Percentiles rank a stretch among this genome's conserved stretches.
Evolutionary conservation across 148 eudicot genomes (phyloP).

Genomic region (Arctostaphylos glauca): DNA sequence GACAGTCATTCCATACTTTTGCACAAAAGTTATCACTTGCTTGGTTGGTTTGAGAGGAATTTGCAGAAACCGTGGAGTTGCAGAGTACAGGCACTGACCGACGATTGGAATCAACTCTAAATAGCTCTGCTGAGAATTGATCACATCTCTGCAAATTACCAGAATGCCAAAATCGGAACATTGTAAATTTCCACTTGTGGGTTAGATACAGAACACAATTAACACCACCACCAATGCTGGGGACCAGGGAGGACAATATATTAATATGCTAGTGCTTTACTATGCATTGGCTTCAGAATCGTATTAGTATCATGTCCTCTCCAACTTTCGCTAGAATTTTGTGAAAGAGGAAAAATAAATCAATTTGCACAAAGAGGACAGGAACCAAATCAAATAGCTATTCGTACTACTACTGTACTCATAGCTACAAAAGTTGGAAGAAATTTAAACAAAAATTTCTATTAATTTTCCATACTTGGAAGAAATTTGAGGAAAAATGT

Average conservation of each 20-base stretch:
- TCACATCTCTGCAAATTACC: conserved; percentile 51
- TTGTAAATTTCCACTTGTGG: neutral
- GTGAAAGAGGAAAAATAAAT: neutral
- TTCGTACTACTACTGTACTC: neutral
- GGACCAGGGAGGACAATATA: neutral
- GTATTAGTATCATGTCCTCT: conserved; percentile 2
- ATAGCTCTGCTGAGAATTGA: conserved; percentile 64
- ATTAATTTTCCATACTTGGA: neutral
- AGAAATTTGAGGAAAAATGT: neutral
- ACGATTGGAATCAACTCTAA: conserved; percentile 32
- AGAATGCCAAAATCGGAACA: neutral
- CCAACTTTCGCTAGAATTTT: neutral
- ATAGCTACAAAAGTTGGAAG: neutral
- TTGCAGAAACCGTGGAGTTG: conserved; percentile 49
- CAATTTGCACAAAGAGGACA: neutral
- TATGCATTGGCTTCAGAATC: neutral
- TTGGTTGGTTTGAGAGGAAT: conserved; percentile 45
- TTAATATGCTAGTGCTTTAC: neutral
- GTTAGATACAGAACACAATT: neutral
- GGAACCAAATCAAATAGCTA: neutral
- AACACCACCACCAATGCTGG: neutral
- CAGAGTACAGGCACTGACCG: conserved; percentile 61
- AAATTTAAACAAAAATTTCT: neutral
- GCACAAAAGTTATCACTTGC: conserved; percentile 54
- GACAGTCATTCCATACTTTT: conserved; percentile 71